Percentiles rank a stretch among this genome's conserved stretches.
phyloP scores from a whole-genome alignment of 495 filamentous ascomycete genomes.

The Penicillium turbatum region DNA sequence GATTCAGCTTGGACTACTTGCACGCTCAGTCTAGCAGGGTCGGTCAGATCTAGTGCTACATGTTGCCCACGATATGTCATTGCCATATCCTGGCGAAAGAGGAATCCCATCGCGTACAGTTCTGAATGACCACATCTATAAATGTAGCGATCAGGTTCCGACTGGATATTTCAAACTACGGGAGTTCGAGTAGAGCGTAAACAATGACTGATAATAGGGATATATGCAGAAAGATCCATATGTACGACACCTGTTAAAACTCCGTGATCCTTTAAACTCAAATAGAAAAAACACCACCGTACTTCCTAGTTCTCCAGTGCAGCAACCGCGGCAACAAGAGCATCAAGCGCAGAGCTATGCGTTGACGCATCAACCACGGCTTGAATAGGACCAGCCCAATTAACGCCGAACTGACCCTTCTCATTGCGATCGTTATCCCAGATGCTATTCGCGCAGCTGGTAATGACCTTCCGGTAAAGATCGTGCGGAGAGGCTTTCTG shows the following conservation, averaged over 20 bases:
- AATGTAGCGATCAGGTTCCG: too few relatives aligned
- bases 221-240: background rate
- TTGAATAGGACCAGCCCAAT: constrained; percentile 55
- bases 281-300: background rate
- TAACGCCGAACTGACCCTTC: constrained; percentile 47
- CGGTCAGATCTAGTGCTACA: too few relatives aligned
- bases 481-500: constrained; percentile 49
- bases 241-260: background rate
- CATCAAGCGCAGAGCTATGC: constrained; percentile 8
- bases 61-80: too few relatives aligned
- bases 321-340: constrained; percentile 58
- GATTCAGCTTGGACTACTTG: constrained; percentile 55
- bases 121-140: too few relatives aligned
- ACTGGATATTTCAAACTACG: constrained; percentile 15
- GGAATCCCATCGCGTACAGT: too few relatives aligned
- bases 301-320: constrained; percentile 9
- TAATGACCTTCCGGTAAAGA: constrained; percentile 51
- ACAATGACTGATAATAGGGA: background rate
- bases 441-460: constrained; percentile 60
- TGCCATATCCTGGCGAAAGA: too few relatives aligned
- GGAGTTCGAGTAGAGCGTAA: background rate
- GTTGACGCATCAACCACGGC: constrained; percentile 55
- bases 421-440: constrained; percentile 56
- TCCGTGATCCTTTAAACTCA: background rate
- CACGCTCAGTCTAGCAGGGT: too few relatives aligned